Base-by-base conservation (phyloP, 2,329 filamentous ascomycete species). In the Xylaria sp. region DNA sequence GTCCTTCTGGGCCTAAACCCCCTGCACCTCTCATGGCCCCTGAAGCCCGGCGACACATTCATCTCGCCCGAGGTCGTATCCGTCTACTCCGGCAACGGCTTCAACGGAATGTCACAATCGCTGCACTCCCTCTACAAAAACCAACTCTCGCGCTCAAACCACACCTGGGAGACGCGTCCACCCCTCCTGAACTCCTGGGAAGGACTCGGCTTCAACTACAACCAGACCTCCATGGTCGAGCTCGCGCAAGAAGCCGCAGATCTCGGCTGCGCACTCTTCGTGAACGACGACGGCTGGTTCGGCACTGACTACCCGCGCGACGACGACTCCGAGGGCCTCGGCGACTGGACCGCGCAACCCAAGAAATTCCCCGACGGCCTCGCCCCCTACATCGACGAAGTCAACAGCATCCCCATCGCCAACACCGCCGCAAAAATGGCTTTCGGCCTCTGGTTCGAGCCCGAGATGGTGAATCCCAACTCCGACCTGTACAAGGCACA, bases 211-310 rank as follows among this genome's bases (percentile, higher is more conserved):
- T 86, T 85, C 65, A 71, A 85, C 63, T 83, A 80, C 69, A 83
- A 87, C 64, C 74, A 83, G 53, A 79, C 75, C 11, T 80, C 77
- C 0, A 78, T 88, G 37, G 79, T 83, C 35, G 74, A 75, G 0
- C 75, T 88, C 0, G 84, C 84, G 0, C 67, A 80, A 47, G 78
- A 84, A 63, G 78, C 84, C 0, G 83, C 84, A 0, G 76, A 78
- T 1, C 75, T 88, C 0, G 85, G 85, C 0, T 78, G 83, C n/a
- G 80, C 81, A 63, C 77, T 88, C 0, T 84, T 88, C 50, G 85
- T 88, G 0, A 79, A 85, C 52, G 85, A 88, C 49, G 85, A 88
- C 59, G 85, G 85, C 2, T 88, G 85, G 85, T 88, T 88, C 52
- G 85, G 85, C 11, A 74, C 77, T n/a, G 75, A 86, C 42, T 81